Evolutionary conservation across 148 eudicot species (phyloP), one percentile per base, ranked within the genome.

Genomic region (Nyssa sinensis): DNA sequence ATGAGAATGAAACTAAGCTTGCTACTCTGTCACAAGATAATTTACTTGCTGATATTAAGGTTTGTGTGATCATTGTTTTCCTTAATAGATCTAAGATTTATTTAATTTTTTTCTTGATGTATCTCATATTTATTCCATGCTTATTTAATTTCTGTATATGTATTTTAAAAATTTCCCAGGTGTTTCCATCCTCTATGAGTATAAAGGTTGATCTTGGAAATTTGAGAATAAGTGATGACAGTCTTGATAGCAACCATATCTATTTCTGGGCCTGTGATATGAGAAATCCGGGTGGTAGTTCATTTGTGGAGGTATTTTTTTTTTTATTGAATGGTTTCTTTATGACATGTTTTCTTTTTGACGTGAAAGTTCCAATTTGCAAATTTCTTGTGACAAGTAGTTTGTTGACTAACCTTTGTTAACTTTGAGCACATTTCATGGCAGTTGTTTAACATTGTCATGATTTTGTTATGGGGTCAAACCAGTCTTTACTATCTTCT

Each of bases 281-380:
- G 98, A 85, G 98, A 66, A 94, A 94, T 85, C 96, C 96, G 37
- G 98, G 97, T 70, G 97, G 98, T 79, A 94, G 89, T 83, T 94
- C 98, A 70, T 94, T 94, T 84, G 97, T 94, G 58, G 94, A 94
- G 98, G 98, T 94, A 87, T 65, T 64, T 53, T 17, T 32, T 39
- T 11, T 24, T 27, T 29, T 60, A 9, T 64, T 58, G 17, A 7
- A 16, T 55, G 34, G 62, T 49, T 19, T 66, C 32, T 76, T 60
- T 23, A 24, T 2, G 35, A 58, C 34, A 19, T 11, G 14, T 55
- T n/a, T 55, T 55, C 6, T 55, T 55, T 55, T 7, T 11, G 2
- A 24, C 19, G 1, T 17, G 57, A 21, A n/a, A 55, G 59, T n/a
- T 55, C 24, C 59, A 19, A 13, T 1, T 55, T 13, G 59, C 17